phyloP scores from a whole-genome alignment of 2,329 filamentous ascomycete genomes.

The Canariomyces notabilis region DNA sequence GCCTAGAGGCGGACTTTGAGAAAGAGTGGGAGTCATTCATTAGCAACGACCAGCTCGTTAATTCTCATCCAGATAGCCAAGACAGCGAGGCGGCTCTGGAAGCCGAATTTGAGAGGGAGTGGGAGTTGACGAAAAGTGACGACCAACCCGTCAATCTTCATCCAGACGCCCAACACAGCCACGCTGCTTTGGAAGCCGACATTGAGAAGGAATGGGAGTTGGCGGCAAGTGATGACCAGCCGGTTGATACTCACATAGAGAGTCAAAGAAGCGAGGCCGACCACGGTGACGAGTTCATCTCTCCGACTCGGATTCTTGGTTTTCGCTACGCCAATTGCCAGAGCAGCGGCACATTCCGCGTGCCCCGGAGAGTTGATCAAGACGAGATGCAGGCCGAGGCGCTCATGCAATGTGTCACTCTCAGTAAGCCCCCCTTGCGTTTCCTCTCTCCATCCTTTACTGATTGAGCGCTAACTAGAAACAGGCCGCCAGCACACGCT shows the following conservation, averaged over 20 bases:
- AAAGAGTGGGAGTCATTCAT: slow-evolving; percentile 5
- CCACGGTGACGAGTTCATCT: slow-evolving; percentile 6
- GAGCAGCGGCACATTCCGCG: slow-evolving; percentile 1
- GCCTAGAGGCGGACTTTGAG: slow-evolving; percentile 3
- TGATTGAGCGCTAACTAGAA: slow-evolving; percentile 1
- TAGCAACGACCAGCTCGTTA: slow-evolving; percentile 15
- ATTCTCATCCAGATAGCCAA: slow-evolving; percentile 15
- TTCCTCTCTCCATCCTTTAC: not conserved
- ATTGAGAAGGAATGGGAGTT: slow-evolving; percentile 1
- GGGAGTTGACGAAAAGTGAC: slow-evolving; percentile 5
- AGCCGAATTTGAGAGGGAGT: not conserved
- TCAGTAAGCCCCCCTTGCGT: slow-evolving; percentile 12
- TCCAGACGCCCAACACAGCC: slow-evolving; percentile 6
- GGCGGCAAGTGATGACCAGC: slow-evolving; percentile 8
- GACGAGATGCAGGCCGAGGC: slow-evolving; percentile 6
- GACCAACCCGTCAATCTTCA: slow-evolving; percentile 18
- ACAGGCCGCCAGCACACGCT: slow-evolving; percentile 14
- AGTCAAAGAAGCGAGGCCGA: not conserved
- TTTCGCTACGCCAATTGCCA: slow-evolving; percentile 14
- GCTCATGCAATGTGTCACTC: slow-evolving; percentile 14
- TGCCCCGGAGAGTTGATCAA: slow-evolving; percentile 16
- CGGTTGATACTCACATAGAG: slow-evolving; percentile 17
- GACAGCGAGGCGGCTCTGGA: not conserved
- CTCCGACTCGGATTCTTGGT: slow-evolving; percentile 10
- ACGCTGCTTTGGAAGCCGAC: not conserved